Conservation (phyloP, 2,329 filamentous ascomycete genomes). For the Colletotrichum graminicola region DNA sequence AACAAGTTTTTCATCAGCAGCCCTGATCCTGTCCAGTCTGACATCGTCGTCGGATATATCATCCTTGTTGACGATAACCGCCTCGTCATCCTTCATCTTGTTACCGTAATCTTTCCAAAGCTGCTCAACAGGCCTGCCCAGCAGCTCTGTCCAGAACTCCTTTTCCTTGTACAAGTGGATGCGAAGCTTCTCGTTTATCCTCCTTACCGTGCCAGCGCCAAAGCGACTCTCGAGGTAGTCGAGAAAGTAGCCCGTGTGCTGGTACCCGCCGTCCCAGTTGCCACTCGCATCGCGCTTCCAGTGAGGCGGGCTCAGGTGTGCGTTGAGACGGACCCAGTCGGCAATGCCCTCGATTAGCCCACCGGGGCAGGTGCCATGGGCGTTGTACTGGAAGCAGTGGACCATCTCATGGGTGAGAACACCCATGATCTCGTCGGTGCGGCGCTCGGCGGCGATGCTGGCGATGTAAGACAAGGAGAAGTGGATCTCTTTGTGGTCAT, state of each 20-base stretch:
- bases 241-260: constrained; percentile 91
- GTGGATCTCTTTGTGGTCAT: constrained; percentile 94
- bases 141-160: constrained; percentile 75
- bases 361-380: constrained; percentile 70
- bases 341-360: constrained; percentile 92
- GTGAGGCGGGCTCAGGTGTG: constrained; percentile 81
- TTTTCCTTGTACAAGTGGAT: constrained; percentile 73
- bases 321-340: constrained; percentile 88
- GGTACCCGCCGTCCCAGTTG: constrained; percentile 90
- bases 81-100: constrained; percentile 44
- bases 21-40: constrained; percentile 31
- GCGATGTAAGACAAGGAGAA: constrained; percentile 83
- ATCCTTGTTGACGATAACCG: constrained; percentile 44
- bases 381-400: constrained; percentile 92
- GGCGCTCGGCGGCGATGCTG: constrained; percentile 58
- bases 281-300: constrained; percentile 74
- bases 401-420: constrained; percentile 94
- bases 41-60: constrained; percentile 43
- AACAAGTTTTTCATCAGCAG: constrained; percentile 25
- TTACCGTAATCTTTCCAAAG: constrained; percentile 81
- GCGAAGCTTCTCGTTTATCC: constrained; percentile 76
- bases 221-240: constrained; percentile 82
- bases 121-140: constrained; percentile 73
- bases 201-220: constrained; percentile 69
- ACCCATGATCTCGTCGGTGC: constrained; percentile 76